A percentile compares a stretch with the other conserved stretches of the same genome.
phyloP scores from a whole-genome alignment of 2,329 filamentous ascomycete species.

The Ascochyta rabiei region DNA sequence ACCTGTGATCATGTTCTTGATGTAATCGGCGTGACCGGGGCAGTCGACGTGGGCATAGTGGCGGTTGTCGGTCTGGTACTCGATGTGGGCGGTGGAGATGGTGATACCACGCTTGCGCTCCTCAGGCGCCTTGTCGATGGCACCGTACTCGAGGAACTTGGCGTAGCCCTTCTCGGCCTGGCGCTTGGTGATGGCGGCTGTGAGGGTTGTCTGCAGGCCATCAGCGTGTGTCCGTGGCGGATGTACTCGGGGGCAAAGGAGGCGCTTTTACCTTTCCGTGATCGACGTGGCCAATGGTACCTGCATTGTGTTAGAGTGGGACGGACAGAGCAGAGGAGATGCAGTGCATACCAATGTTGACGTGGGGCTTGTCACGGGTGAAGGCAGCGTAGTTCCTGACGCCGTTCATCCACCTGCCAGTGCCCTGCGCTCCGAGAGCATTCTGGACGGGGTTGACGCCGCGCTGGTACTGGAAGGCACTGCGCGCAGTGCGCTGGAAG shows the following conservation, averaged over 20 bases:
- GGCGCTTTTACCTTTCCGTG: conserved; percentile 81
- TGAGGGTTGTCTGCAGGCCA: conserved; percentile 81
- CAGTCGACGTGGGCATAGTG: conserved; percentile 99
- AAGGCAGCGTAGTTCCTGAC: conserved; percentile 70
- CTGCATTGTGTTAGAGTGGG: conserved; percentile 51
- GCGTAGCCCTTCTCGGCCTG: conserved; percentile 94
- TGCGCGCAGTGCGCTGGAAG: conserved; percentile 81
- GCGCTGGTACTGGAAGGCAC: conserved; percentile 70
- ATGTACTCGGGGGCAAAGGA: conserved; percentile 18
- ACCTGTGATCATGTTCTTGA: conserved; percentile 99
- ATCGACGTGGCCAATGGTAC: conserved; percentile 99
- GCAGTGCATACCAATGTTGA: conserved; percentile 81
- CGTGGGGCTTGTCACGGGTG: conserved; percentile 93
- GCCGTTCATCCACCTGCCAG: conserved; percentile 68
- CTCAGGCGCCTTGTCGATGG: conserved; percentile 98
- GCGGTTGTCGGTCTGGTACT: conserved; percentile 91
- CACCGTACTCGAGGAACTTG: conserved; percentile 93
- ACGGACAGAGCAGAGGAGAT: not conserved
- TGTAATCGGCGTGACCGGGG: conserved; percentile 99
- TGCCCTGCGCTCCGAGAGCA: conserved; percentile 67
- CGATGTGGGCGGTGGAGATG: conserved; percentile 97
- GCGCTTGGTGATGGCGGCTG: conserved; percentile 97
- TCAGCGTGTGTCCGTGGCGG: conserved; percentile 21
- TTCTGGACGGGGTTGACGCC: conserved; percentile 77
- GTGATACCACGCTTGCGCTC: conserved; percentile 99